Conservation (phyloP, 192 early-diverging fungal species). For the Coemansia sp. region DNA sequence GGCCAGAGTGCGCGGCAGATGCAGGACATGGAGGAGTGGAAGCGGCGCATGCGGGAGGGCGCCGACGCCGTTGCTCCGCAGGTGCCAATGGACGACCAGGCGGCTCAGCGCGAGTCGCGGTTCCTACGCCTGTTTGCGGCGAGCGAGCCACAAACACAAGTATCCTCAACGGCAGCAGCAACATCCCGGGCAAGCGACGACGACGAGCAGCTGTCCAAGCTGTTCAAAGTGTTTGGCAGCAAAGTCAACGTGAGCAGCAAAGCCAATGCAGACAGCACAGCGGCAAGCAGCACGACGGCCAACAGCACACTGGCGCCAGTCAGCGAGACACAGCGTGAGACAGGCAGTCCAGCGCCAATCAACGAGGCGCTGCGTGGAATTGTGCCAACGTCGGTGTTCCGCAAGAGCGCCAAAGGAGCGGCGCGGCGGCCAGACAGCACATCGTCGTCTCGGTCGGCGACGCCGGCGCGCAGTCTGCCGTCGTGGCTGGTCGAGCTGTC, state of each 20-base stretch:
- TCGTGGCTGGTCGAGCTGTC: constrained; percentile 54
- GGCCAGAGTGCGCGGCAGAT: constrained; percentile 34
- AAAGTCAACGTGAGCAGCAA: constrained; percentile 37
- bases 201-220: constrained; percentile 44
- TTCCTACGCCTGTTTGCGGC: constrained; percentile 49
- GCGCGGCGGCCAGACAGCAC: constrained; percentile 24
- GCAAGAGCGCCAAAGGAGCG: constrained; percentile 38
- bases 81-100: constrained; percentile 4
- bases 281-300: background rate
- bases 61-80: background rate
- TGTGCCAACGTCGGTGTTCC: constrained; percentile 54
- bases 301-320: background rate
- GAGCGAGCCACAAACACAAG: constrained; percentile 2
- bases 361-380: constrained; percentile 53
- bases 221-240: constrained; percentile 49
- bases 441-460: constrained; percentile 35
- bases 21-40: constrained; percentile 55
- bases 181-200: background rate
- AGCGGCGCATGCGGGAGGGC: constrained; percentile 44
- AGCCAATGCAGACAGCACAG: background rate
- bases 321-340: background rate
- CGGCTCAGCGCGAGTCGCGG: constrained; percentile 31
- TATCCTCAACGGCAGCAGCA: background rate
- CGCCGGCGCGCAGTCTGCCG: constrained; percentile 44
- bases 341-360: constrained; percentile 44